Conservation (phyloP, 805 yeast genomes). For the Metschnikowia lunata region DNA sequence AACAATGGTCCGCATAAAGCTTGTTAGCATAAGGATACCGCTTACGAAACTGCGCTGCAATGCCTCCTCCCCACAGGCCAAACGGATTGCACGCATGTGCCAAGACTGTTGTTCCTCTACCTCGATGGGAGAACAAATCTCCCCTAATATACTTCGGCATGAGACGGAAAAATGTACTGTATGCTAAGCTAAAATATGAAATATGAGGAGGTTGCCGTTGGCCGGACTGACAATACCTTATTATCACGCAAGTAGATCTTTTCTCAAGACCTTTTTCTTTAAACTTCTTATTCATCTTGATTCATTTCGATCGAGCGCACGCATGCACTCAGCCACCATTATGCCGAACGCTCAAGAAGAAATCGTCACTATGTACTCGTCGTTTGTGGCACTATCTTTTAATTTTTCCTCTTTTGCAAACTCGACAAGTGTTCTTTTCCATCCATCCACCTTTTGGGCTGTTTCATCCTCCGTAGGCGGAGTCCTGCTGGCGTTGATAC, state of each 20-base stretch:
- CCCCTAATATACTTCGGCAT: slow-evolving; percentile 51
- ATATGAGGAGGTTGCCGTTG: no score
- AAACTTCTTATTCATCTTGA: no score
- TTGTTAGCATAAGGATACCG: slow-evolving; percentile 56
- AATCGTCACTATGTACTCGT: slow-evolving; percentile 4
- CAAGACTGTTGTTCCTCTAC: slow-evolving; percentile 35
- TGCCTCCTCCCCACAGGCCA: slow-evolving; percentile 85
- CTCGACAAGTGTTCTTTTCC: background rate
- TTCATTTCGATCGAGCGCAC: no score
- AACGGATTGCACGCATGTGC: slow-evolving; percentile 79
- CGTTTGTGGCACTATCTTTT: background rate
- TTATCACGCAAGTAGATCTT: no score
- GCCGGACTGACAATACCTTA: no score
- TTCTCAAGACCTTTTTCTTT: no score
- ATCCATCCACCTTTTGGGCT: slow-evolving; percentile 1
- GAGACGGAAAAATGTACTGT: background rate
- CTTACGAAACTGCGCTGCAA: slow-evolving; percentile 55
- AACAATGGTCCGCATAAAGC: slow-evolving; percentile 45
- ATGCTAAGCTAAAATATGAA: no score
- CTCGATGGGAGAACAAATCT: slow-evolving; percentile 45
- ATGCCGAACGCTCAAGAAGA: background rate
- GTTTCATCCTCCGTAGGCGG: slow-evolving; percentile 5
- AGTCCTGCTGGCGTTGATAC: slow-evolving; percentile 4
- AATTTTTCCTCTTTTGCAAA: background rate
- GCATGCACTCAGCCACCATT: no score